Percentiles rank a stretch among this genome's conserved stretches.
phyloP scores from a whole-genome alignment of 441 rosid genomes.

The Pelargonium citronellum region DNA sequence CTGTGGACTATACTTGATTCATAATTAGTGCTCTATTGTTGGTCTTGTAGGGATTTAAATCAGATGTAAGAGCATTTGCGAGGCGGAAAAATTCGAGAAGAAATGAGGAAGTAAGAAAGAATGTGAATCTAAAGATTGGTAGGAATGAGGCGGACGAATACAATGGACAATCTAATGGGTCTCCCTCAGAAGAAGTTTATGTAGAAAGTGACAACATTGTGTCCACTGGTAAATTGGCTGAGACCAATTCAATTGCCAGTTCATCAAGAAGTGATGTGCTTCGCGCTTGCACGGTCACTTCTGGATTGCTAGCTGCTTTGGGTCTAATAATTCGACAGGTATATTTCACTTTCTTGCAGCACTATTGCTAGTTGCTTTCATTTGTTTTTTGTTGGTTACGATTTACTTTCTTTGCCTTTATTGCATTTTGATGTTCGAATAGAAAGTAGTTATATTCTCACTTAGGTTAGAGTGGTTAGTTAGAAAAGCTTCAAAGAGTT shows the following conservation, averaged over 20 bases:
- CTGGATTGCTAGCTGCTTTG: constrained; percentile 60
- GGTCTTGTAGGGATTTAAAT: constrained; percentile 31
- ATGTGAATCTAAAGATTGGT: constrained; percentile 15
- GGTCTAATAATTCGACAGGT: constrained; percentile 69
- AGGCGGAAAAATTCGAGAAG: constrained; percentile 43
- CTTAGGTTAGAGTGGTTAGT: background rate
- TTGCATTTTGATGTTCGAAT: background rate
- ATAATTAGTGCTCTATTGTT: background rate
- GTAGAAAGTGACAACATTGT: constrained; percentile 19
- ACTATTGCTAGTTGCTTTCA: background rate
- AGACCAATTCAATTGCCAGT: constrained; percentile 19
- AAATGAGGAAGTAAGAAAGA: constrained; percentile 27
- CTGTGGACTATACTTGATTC: background rate
- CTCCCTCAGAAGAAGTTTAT: constrained; percentile 24
- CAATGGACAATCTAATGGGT: constrained; percentile 24
- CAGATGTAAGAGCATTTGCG: constrained; percentile 29
- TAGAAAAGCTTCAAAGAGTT: background rate
- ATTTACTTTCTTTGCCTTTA: background rate
- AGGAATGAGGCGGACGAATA: constrained; percentile 25
- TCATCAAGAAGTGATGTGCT: constrained; percentile 69
- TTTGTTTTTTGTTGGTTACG: background rate
- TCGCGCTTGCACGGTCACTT: constrained; percentile 63
- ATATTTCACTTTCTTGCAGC: background rate
- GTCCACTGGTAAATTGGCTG: constrained; percentile 21
- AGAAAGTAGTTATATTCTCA: background rate